Percentiles rank a stretch among this genome's conserved stretches.
phyloP scores from a whole-genome alignment of 148 eudicot genomes.

The Salicornia ramosissima region DNA sequence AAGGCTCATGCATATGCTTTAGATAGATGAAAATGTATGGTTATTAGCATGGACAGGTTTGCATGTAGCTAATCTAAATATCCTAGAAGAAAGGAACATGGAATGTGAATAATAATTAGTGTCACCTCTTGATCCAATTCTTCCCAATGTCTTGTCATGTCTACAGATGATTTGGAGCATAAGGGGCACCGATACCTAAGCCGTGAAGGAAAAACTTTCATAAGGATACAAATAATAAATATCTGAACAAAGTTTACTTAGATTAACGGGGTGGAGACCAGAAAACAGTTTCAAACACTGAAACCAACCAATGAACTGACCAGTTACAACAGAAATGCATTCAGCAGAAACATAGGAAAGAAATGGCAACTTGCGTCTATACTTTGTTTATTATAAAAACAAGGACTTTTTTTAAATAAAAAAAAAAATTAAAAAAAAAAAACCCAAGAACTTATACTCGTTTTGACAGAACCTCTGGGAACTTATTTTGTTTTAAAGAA shows the following conservation, averaged over 20 bases:
- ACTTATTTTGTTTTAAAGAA: no score
- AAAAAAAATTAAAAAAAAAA: no score
- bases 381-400: no score
- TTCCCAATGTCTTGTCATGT: conserved; percentile 65
- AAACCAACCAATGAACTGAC: neutral
- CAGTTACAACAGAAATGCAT: no score
- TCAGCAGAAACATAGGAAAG: no score
- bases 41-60: neutral
- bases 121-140: conserved; percentile 71
- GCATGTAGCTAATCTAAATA: neutral
- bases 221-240: neutral
- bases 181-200: conserved; percentile 87
- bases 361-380: no score
- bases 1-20: neutral
- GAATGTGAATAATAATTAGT: neutral
- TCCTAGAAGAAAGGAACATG: neutral
- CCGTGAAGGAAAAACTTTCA: neutral
- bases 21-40: neutral
- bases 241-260: neutral
- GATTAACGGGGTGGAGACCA: neutral
- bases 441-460: no score
- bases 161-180: conserved; percentile 58
- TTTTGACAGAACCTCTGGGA: no score
- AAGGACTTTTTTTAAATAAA: no score
- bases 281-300: neutral